Evolutionary conservation across 1,284 basidiomycete genomes (phyloP).

Genomic region (Cryptococcus deneoformans): DNA sequence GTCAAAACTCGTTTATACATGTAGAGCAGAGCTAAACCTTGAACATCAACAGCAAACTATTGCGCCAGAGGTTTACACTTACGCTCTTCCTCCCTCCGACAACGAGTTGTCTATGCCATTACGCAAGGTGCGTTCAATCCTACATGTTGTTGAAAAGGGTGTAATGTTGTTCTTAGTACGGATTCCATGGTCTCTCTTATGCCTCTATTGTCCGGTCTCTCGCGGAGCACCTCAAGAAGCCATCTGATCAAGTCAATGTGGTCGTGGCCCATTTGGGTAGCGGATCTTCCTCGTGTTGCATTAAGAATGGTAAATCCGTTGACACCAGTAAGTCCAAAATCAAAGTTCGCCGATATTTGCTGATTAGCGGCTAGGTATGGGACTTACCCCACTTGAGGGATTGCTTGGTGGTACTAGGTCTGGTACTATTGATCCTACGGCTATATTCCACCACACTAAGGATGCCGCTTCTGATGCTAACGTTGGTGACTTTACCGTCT

Average conservation of each 20-base stretch:
- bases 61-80: conserved; percentile 68
- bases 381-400: conserved; percentile 52
- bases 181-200: conserved; percentile 70
- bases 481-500: conserved; percentile 59
- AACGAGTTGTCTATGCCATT: conserved; percentile 59
- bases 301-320: conserved; percentile 65
- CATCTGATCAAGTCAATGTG: conserved; percentile 57
- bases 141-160: background rate
- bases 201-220: conserved; percentile 38
- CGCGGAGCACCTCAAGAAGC: conserved; percentile 58
- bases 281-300: conserved; percentile 66
- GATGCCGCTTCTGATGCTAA: conserved; percentile 56
- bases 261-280: conserved; percentile 81
- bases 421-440: conserved; percentile 74
- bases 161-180: conserved; percentile 55
- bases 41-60: conserved; percentile 54
- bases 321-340: conserved; percentile 57
- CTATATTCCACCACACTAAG: conserved; percentile 80
- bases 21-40: too few species aligned
- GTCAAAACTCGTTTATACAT: background rate
- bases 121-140: conserved; percentile 54
- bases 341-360: background rate
- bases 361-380: conserved; percentile 34
- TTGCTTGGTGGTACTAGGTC: conserved; percentile 83
- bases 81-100: conserved; percentile 65